phyloP scores from a whole-genome alignment of 2,329 filamentous ascomycete genomes.

The Botrytis aclada region DNA sequence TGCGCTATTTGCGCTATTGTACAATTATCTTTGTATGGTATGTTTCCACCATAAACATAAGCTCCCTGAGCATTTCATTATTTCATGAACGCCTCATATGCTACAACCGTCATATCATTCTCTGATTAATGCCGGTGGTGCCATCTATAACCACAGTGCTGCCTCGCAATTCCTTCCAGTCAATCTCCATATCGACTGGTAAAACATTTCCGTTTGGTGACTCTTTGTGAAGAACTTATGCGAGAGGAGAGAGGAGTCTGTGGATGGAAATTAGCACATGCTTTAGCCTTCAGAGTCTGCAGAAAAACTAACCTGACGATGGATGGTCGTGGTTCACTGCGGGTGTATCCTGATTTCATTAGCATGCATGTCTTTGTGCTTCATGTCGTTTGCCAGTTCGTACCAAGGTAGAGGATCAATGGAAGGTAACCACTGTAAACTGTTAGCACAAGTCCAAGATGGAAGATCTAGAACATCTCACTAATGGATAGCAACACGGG shows the following conservation, averaged over 20 bases:
- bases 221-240: conserved; percentile 41
- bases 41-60: conserved; percentile 21
- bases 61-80: conserved; percentile 20
- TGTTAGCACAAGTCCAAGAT: conserved; percentile 38
- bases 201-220: conserved; percentile 5
- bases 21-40: conserved; percentile 32
- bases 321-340: conserved; percentile 86
- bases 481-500: conserved; percentile 94
- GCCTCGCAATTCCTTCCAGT: not conserved
- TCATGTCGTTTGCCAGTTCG: conserved; percentile 29
- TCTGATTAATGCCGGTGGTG: not conserved
- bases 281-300: not conserved
- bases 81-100: conserved; percentile 34
- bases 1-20: conserved; percentile 31
- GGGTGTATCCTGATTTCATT: conserved; percentile 71
- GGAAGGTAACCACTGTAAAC: conserved; percentile 81
- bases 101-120: conserved; percentile 23
- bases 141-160: not conserved
- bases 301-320: conserved; percentile 59
- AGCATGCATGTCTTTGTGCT: conserved; percentile 22
- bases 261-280: conserved; percentile 23
- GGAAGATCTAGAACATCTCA: conserved; percentile 42
- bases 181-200: not conserved
- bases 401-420: conserved; percentile 94
- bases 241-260: conserved; percentile 63